These are phyloP conservation scores for Blepharisma stoltei DNA, from an alignment of 73 alveolate genomes.

Conservation along the genomic window DNA sequence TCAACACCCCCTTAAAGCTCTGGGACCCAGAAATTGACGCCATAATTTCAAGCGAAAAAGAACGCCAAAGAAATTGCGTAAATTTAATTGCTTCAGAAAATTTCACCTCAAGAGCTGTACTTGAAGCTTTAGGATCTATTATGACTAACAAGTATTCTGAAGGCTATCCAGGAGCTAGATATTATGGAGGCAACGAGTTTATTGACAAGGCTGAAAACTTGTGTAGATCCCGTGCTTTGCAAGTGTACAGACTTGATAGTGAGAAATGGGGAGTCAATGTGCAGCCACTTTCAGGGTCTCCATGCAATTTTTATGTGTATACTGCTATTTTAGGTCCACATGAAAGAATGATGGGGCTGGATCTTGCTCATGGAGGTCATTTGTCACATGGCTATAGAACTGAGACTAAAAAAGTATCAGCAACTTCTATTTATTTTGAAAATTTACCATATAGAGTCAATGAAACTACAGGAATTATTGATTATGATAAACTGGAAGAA, in stretches of 20 bases:
- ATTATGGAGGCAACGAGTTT: conserved; percentile 91
- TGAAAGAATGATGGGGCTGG: conserved; percentile 82
- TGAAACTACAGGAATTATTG: conserved; percentile 81
- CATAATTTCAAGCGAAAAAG: conserved; percentile 70
- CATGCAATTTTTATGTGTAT: conserved; percentile 90
- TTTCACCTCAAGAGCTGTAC: conserved; percentile 56
- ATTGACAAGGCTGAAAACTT: conserved; percentile 82
- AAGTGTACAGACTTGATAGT: conserved; percentile 77
- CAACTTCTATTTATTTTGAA: conserved; percentile 85
- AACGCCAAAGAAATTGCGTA: conserved; percentile 73
- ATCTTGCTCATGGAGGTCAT: conserved; percentile 96
- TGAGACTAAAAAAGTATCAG: conserved; percentile 64
- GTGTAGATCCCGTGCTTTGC: conserved; percentile 81
- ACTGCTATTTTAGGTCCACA: conserved; percentile 88
- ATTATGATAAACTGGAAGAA: conserved; percentile 83
- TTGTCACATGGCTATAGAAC: conserved; percentile 57
- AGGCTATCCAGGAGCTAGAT: conserved; percentile 77
- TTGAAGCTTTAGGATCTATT: conserved; percentile 90
- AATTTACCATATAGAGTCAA: conserved; percentile 78
- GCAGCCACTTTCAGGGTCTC: conserved; percentile 92
- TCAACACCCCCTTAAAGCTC: conserved; percentile 35
- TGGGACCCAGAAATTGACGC: conserved; percentile 76
- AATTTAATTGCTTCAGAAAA: conserved; percentile 88
- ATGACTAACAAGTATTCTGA: conserved; percentile 91
- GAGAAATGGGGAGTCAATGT: conserved; percentile 47